phyloP scores from a whole-genome alignment of 75 land plant genomes.

The Selaginella tamariscina region DNA sequence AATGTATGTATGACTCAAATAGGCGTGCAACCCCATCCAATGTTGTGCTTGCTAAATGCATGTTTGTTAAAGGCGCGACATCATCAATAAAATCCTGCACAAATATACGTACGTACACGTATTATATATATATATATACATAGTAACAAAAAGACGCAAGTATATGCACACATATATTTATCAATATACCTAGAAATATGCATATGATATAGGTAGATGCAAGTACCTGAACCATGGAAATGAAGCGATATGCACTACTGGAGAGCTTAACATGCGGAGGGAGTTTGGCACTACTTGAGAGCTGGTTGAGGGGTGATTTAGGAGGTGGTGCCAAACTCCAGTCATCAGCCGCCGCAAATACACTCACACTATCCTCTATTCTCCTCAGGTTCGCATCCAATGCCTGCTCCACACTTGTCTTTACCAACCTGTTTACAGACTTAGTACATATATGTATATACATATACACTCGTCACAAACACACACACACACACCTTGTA shows the following conservation, averaged over 20 bases:
- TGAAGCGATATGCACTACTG: constrained; percentile 81
- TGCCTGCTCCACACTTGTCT: constrained; percentile 77
- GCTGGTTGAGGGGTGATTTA: constrained; percentile 17
- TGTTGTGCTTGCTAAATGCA: constrained; percentile 55
- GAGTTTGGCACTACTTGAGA: constrained; percentile 17
- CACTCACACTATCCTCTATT: constrained; percentile 76
- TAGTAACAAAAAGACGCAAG: background rate
- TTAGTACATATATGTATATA: no score
- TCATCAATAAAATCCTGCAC: constrained; percentile 87
- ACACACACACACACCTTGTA: no score
- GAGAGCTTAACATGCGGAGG: constrained; percentile 64
- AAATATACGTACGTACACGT: background rate
- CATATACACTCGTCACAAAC: no score
- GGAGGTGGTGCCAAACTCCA: constrained; percentile 62
- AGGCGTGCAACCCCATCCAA: constrained; percentile 65
- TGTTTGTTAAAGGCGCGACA: constrained; percentile 57
- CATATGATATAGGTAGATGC: background rate
- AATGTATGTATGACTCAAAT: constrained; percentile 57
- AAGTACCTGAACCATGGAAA: constrained; percentile 88
- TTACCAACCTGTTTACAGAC: constrained; percentile 63
- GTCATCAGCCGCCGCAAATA: constrained; percentile 86
- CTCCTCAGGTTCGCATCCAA: constrained; percentile 62
- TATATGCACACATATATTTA: background rate
- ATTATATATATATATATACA: background rate
- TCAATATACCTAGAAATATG: background rate